phyloP scores from a whole-genome alignment of 257 asterid genomes.

The Solanum medicagineum region DNA sequence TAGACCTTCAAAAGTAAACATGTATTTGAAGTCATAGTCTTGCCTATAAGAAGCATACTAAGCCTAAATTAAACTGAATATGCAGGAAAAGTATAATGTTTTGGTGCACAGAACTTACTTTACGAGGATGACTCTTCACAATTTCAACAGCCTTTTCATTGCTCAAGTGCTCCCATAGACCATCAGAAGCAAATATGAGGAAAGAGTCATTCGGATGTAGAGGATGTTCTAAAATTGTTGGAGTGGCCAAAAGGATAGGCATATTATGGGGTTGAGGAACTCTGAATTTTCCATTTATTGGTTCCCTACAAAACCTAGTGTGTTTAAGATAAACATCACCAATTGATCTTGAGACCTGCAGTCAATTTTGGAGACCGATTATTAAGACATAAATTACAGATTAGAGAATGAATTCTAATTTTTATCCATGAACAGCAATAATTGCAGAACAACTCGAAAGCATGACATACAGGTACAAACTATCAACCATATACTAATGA shows the following conservation, averaged over 20 bases:
- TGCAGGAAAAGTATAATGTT: neutral
- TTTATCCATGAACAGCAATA: neutral
- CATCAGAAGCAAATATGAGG: slow-evolving; percentile 29
- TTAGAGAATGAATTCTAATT: neutral
- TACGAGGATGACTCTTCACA: slow-evolving; percentile 18
- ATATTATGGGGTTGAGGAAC: slow-evolving; percentile 16
- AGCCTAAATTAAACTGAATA: neutral
- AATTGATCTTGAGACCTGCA: slow-evolving; percentile 30
- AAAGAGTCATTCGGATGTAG: slow-evolving; percentile 26
- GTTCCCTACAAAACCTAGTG: slow-evolving; percentile 16
- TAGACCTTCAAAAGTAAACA: neutral
- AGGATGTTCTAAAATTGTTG: slow-evolving; percentile 16
- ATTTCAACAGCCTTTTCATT: slow-evolving; percentile 24
- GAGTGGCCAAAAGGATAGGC: slow-evolving; percentile 26
- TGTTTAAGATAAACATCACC: slow-evolving; percentile 28
- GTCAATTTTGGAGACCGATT: neutral
- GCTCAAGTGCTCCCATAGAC: slow-evolving; percentile 33
- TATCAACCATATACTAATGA: neutral
- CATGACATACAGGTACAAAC: neutral
- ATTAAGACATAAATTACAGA: neutral
- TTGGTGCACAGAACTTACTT: slow-evolving; percentile 8
- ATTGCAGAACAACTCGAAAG: neutral
- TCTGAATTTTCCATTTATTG: slow-evolving; percentile 17
- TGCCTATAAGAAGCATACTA: neutral
- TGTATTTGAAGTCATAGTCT: neutral